Conservation (phyloP, 768 basidiomycete genomes). For the Hysterangium stoloniferum region DNA sequence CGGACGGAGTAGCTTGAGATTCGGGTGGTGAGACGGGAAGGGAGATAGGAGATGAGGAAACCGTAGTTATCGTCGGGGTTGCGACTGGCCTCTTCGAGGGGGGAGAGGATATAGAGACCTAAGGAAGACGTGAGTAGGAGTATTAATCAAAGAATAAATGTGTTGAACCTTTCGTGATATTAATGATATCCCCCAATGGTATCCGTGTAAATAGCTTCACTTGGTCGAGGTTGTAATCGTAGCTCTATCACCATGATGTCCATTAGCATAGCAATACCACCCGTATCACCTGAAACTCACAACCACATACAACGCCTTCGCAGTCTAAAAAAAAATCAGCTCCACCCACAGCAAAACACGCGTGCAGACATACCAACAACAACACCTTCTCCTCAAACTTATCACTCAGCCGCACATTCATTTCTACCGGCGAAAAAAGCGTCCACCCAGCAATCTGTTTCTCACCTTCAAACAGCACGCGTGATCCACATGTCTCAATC, state of each 20-base stretch:
- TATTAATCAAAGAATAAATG: neutral
- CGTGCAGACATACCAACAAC: slow-evolving; percentile 56
- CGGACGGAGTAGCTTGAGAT: slow-evolving; percentile 80
- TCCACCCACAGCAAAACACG: slow-evolving; percentile 9
- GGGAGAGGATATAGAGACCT: slow-evolving; percentile 96
- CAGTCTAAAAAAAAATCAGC: slow-evolving; percentile 30
- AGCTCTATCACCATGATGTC: slow-evolving; percentile 50
- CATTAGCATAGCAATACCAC: neutral
- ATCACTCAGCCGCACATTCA: slow-evolving; percentile 63
- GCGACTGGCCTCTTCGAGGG: slow-evolving; percentile 86
- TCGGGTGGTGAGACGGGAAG: slow-evolving; percentile 63
- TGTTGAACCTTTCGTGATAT: slow-evolving; percentile 65
- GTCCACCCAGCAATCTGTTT: slow-evolving; percentile 84
- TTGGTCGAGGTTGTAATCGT: slow-evolving; percentile 89
- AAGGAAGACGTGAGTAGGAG: slow-evolving; percentile 1
- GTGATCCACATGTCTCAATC: slow-evolving; percentile 78
- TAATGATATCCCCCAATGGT: slow-evolving; percentile 71
- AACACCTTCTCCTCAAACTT: slow-evolving; percentile 94
- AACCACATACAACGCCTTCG: slow-evolving; percentile 64
- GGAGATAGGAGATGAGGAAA: slow-evolving; percentile 75
- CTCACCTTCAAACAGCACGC: slow-evolving; percentile 72
- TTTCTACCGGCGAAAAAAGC: slow-evolving; percentile 71
- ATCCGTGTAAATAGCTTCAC: slow-evolving; percentile 86
- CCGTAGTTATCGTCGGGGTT: slow-evolving; percentile 87
- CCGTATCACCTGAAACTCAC: slow-evolving; percentile 36